Base-by-base conservation (phyloP, 2,329 filamentous ascomycete species). In the Colletotrichum filicis region DNA sequence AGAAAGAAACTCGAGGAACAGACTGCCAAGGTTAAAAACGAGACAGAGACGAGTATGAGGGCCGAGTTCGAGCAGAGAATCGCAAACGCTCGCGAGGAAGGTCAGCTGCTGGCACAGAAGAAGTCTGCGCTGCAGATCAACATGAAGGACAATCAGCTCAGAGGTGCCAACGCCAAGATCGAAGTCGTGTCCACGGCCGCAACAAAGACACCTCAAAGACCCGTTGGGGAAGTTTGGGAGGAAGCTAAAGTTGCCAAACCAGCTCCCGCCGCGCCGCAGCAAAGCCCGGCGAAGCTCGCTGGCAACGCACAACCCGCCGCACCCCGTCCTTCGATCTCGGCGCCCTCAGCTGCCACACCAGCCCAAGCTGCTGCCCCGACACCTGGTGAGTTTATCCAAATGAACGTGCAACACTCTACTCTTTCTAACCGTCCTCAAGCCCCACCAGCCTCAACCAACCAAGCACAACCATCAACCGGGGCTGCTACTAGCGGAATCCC, bases 201-300 rank as follows among this genome's bases (percentile, higher is more conserved):
- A 0, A 88, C 88, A n/a, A 93, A 97, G 60, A 98, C 95, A 0
- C 96, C 96, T 0, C 88, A 96, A 77, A 92, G 91, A 79, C 91
- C 95, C 0, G 95, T 98, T 4, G 90, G 86, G 11, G 95, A 98
- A 82, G 95, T 98, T 0, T 98, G 94, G 94, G 91, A 93, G 75
- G 85, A 94, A 66, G 95, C 93, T 0, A 95, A 96, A 82, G 86
- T 66, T 24, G 79, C 82, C 26, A 80, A 81, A 53, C 65, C 72
- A 8, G 74, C 75, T 53, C 74, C 75, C 30, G 60, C 73, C 16
- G 64, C 35, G 24, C 24, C 72, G 8, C 78, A 76, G 32, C 32
- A 64, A 35, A 75, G 55, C 32, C 77, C 72, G 46, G 76, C 69
- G 32, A 75, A 70, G 71, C 52, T 62, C 26, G 56, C 68, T 6